Percentiles rank a stretch among this genome's conserved stretches.
Conservation (phyloP, 2,329 filamentous ascomycete genomes). For the Colletotrichum sp. region DNA sequence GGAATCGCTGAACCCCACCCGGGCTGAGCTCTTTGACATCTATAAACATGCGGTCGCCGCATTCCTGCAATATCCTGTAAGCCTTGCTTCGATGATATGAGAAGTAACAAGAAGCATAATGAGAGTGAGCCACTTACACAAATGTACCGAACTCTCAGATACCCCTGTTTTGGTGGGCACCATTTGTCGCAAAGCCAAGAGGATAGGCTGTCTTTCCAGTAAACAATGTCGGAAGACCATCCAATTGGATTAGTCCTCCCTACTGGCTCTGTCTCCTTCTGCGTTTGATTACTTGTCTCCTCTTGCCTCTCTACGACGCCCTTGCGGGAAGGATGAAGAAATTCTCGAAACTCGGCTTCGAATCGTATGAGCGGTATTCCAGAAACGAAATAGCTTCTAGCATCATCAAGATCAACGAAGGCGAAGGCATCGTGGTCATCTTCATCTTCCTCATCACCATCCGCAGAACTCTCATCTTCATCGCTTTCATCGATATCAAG, state of each 20-base stretch:
- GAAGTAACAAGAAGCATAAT: neutral
- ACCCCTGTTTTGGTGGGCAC: neutral
- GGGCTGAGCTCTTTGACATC: neutral
- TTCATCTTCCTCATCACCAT: neutral
- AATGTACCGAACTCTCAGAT: neutral
- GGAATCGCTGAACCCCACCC: neutral
- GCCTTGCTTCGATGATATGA: neutral
- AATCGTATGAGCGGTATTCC: neutral
- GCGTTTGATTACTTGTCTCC: fast-evolving
- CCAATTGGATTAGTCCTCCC: fast-evolving
- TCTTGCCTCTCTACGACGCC: fast-evolving
- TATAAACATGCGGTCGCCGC: neutral
- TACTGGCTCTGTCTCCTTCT: neutral
- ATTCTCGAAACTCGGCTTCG: neutral
- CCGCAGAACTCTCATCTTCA: neutral
- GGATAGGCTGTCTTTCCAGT: neutral
- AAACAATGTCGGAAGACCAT: neutral
- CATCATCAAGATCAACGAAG: neutral
- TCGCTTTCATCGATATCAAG: neutral
- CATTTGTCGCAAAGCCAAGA: neutral
- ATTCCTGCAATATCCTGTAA: neutral
- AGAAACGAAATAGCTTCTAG: neutral
- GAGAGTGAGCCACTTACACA: neutral
- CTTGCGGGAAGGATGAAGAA: neutral
- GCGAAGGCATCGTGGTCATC: fast-evolving